Conservation (phyloP, 2,329 filamentous ascomycete genomes). For the Sordariomycetes sp. region DNA sequence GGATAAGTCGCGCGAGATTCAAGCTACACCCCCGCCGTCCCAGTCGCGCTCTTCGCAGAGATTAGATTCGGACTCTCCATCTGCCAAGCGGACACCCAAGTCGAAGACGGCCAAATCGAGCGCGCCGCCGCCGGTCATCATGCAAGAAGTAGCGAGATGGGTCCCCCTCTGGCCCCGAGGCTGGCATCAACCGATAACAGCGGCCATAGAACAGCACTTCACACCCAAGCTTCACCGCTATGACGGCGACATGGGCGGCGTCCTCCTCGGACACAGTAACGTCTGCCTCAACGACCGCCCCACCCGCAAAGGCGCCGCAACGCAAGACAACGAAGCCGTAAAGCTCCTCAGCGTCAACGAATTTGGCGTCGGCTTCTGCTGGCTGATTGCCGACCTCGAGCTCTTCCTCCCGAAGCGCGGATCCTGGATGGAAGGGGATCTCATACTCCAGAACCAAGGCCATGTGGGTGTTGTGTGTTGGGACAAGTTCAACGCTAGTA, state of each 20-base stretch:
- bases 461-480: constrained; percentile 84
- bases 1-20: constrained; percentile 2
- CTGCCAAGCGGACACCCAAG: constrained; percentile 8
- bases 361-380: constrained; percentile 77
- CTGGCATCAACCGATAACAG: constrained; percentile 59
- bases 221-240: constrained; percentile 68
- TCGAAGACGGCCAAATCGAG: constrained; percentile 15
- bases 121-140: constrained; percentile 53
- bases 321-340: constrained; percentile 33
- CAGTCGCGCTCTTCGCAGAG: constrained; percentile 8
- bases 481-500: constrained; percentile 84
- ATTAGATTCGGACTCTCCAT: constrained; percentile 14
- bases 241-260: constrained; percentile 59
- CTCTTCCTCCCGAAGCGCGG: constrained; percentile 70
- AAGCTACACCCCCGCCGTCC: not conserved
- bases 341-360: constrained; percentile 55
- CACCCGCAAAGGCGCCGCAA: constrained; percentile 33
- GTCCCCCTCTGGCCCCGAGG: constrained; percentile 63
- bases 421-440: constrained; percentile 64
- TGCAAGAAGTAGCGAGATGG: constrained; percentile 72
- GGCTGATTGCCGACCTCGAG: constrained; percentile 79
- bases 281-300: constrained; percentile 53
- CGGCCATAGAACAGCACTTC: constrained; percentile 63
- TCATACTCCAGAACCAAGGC: constrained; percentile 81
- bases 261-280: constrained; percentile 66